Evolutionary conservation across 73 alveolate genomes (phyloP).

Genomic region (Durusdinium trenchii): DNA sequence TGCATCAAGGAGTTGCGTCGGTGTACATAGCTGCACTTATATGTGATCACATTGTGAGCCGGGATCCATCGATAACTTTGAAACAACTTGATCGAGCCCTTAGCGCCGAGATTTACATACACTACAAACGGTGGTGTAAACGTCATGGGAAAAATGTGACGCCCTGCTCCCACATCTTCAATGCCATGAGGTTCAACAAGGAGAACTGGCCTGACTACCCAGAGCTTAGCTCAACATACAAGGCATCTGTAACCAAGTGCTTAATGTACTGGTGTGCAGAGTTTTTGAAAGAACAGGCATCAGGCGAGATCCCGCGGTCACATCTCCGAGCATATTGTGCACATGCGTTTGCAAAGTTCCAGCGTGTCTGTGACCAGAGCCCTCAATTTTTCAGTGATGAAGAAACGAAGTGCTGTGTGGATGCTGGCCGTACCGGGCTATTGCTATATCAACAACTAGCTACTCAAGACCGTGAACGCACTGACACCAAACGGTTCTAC

Average conservation of each 20-base stretch:
- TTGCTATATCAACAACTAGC: conserved; percentile 22
- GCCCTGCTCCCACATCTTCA: neutral
- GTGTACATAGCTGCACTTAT: neutral
- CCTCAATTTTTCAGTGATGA: neutral
- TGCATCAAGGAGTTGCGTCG: conserved; percentile 20
- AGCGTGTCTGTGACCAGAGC: neutral
- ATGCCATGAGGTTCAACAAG: neutral
- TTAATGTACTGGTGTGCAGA: neutral
- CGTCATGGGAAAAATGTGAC: neutral
- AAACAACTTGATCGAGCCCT: conserved; percentile 1
- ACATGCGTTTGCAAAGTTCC: conserved; percentile 5
- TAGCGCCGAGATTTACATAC: neutral
- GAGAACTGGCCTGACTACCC: neutral
- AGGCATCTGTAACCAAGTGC: neutral
- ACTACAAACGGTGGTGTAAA: conserved; percentile 7
- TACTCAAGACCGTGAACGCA: neutral
- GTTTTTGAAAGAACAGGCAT: neutral
- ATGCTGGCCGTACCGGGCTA: neutral
- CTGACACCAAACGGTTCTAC: neutral
- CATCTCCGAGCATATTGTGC: neutral
- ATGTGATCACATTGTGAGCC: neutral
- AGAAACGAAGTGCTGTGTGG: neutral
- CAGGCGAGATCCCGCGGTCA: neutral
- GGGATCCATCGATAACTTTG: neutral
- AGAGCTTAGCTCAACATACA: neutral